phyloP scores from a whole-genome alignment of 176 grass and related monocot genomes.

The Oryza glaberrima region DNA sequence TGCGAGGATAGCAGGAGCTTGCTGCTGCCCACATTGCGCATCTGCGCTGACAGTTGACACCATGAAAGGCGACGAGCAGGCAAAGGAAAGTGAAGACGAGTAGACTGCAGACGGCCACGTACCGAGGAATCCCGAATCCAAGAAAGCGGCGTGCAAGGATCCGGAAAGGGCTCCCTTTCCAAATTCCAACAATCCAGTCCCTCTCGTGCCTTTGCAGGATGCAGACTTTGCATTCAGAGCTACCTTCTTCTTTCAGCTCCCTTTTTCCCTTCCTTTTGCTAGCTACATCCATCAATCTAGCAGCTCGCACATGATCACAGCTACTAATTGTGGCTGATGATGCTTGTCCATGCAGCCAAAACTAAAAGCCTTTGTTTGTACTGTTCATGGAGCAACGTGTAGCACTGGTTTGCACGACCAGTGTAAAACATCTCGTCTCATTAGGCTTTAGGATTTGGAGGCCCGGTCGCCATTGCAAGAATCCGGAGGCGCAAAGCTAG shows the following conservation, averaged over 20 bases:
- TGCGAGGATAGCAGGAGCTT: background rate
- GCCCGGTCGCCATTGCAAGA: background rate
- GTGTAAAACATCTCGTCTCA: too few species aligned
- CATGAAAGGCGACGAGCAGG: background rate
- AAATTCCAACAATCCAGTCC: background rate
- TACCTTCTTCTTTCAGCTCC: background rate
- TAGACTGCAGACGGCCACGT: constrained; percentile 37
- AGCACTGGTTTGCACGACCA: background rate
- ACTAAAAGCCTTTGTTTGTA: background rate
- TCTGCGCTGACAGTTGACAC: constrained; percentile 4
- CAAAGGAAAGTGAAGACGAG: constrained; percentile 15
- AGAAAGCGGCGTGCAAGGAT: constrained; percentile 8
- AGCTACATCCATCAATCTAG: background rate
- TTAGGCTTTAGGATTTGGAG: background rate
- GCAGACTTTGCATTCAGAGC: background rate
- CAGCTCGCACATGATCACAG: too few species aligned
- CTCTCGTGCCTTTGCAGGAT: background rate
- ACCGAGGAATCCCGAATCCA: constrained; percentile 2
- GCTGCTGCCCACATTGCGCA: background rate
- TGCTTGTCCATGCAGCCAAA: background rate
- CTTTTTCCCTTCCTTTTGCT: background rate
- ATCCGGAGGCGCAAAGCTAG: background rate
- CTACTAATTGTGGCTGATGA: too few species aligned
- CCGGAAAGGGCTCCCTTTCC: constrained; percentile 5
- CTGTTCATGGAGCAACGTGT: background rate